Conservation (phyloP, 495 filamentous ascomycete species). For the Aeminium ludgeri region DNA sequence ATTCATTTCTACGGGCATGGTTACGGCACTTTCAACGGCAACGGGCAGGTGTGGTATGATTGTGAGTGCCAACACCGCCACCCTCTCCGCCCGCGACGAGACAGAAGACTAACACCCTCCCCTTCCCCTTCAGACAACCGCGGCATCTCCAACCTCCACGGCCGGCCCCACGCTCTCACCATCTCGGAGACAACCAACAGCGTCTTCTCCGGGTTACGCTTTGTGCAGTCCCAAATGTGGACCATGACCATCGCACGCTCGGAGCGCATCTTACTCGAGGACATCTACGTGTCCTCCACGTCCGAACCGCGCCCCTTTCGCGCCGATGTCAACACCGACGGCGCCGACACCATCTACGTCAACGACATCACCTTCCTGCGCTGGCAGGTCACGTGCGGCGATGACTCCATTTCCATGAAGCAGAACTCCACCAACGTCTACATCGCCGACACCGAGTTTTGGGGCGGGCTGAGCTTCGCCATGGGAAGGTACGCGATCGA, state of each 20-base stretch:
- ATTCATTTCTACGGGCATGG: conserved; percentile 22
- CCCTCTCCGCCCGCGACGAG: too few species aligned
- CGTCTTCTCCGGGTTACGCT: conserved; percentile 21
- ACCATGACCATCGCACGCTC: conserved; percentile 24
- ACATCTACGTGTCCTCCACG: conserved; percentile 28
- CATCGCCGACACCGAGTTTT: conserved; percentile 9
- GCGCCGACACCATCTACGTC: conserved; percentile 5
- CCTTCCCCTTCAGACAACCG: too few species aligned
- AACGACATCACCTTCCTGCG: conserved; percentile 12
- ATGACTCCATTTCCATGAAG: conserved; percentile 17
- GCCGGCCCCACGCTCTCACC: conserved; percentile 29
- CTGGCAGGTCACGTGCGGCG: conserved; percentile 16
- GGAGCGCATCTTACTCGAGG: conserved; percentile 23
- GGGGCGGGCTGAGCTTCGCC: conserved; percentile 18
- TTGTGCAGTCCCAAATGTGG: conserved; percentile 29
- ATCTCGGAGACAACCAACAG: conserved; percentile 25
- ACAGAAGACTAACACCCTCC: too few species aligned
- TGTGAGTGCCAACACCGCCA: conserved; percentile 25
- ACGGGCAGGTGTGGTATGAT: conserved; percentile 23
- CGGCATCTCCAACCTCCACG: conserved; percentile 22
- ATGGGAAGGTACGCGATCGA: too few species aligned
- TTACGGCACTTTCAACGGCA: conserved; percentile 30
- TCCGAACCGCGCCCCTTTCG: neutral
- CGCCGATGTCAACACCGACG: neutral
- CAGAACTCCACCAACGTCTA: conserved; percentile 12